Evolutionary conservation across 2,329 filamentous ascomycete species (phyloP).

Genomic region (Calonectria henricotiae): DNA sequence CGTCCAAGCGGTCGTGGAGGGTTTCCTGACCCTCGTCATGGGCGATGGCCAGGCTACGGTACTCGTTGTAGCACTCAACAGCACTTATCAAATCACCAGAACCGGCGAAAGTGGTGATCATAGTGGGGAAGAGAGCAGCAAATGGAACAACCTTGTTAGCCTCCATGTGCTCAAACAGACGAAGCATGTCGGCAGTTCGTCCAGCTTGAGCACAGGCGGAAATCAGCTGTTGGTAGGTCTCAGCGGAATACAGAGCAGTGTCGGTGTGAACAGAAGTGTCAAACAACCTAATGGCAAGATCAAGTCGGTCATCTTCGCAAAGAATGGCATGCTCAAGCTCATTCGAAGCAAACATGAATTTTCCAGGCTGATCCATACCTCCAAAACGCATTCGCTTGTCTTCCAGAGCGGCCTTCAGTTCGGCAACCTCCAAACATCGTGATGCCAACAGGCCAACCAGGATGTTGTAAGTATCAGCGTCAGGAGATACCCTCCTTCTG

Average conservation of each 20-base stretch:
- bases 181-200: conserved; percentile 89
- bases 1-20: conserved; percentile 82
- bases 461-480: conserved; percentile 90
- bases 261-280: conserved; percentile 79
- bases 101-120: conserved; percentile 94
- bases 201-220: conserved; percentile 88
- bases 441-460: conserved; percentile 87
- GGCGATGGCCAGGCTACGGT: conserved; percentile 89
- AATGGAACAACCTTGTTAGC: conserved; percentile 80
- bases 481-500: conserved; percentile 84
- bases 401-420: conserved; percentile 82
- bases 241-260: conserved; percentile 79
- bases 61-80: conserved; percentile 96
- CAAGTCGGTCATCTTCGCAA: conserved; percentile 88
- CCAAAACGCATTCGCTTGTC: conserved; percentile 89
- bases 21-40: conserved; percentile 82
- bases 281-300: conserved; percentile 89
- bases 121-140: conserved; percentile 87
- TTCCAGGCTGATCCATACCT: conserved; percentile 86
- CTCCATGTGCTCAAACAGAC: conserved; percentile 94
- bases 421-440: conserved; percentile 84
- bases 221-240: conserved; percentile 89
- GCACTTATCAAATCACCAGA: conserved; percentile 88
- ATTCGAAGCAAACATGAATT: conserved; percentile 91
- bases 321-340: conserved; percentile 91